Base-by-base conservation (phyloP, 1,284 basidiomycete genomes). In the Kalmanozyma brasiliensis region DNA sequence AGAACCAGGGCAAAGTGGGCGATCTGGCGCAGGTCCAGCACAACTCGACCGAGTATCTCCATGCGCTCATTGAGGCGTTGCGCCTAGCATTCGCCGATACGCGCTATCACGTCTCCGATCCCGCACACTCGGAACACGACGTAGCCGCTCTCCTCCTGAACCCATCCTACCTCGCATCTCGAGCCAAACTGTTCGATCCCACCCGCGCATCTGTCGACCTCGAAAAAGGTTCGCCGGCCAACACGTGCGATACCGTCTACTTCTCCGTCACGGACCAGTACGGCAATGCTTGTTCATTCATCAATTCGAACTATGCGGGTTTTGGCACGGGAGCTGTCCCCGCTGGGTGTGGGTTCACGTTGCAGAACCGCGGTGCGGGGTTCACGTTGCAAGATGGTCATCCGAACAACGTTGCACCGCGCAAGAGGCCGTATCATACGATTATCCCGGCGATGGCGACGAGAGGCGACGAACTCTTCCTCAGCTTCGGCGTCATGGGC, bases 281-380 rank as follows among this genome's bases (percentile, higher is more conserved):
- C 87, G 94, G 94, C 5, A 96, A 97, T 81, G 91, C 92, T 2
- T 95, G 93, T 83, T 94, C 91, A 66, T 96, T 90, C 82, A 98
- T 98, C 64, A 91, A 93, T 82, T 93, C 91, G 73, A 95, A 94
- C 82, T 95, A 82, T 49, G 76, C 80, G 71, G 85, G 85, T 0
- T 87, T 86, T 53, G 86, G 86, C 5, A 83, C 81, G 0, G 78
- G 59, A 87, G 93, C 93, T 22, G 86, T 98, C 33, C 95, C 95
- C 0, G 89, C 90, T 69, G 93, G 90, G 0, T 95, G 93, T 76
- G 95, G 95, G 0, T 98, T 98, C 81, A 97, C 94, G 0, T 86
- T 98, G 9, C 95, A 98, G 82, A 96, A 96, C 83, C 87, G 95
- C 57, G 95, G 95, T 2, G 86, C 88, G 7, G 90, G 91, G 13